phyloP scores from a whole-genome alignment of 306 rosid genomes.

The Geum urbanum region DNA sequence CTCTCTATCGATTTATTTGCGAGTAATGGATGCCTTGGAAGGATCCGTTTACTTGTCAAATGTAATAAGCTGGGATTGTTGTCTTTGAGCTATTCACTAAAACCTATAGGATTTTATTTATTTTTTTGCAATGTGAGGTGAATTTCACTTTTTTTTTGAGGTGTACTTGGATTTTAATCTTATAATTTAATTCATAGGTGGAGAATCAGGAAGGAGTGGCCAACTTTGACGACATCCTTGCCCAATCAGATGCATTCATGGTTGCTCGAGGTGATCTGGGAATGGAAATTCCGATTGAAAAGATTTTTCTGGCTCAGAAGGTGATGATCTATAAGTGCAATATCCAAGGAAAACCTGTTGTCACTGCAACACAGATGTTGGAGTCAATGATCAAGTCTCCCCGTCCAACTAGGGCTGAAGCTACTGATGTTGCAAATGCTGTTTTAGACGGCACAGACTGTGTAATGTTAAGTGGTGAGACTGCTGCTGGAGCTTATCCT shows the following conservation, averaged over 20 bases:
- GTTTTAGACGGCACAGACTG: conserved; percentile 93
- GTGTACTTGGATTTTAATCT: not conserved
- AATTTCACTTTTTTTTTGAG: conserved; percentile 17
- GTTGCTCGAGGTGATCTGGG: conserved; percentile 99
- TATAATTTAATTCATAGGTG: conserved; percentile 49
- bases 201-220: conserved; percentile 99
- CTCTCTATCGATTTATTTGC: not conserved
- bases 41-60: not conserved
- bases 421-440: conserved; percentile 82
- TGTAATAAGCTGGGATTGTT: not conserved
- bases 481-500: conserved; percentile 94
- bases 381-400: conserved; percentile 81
- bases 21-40: not conserved
- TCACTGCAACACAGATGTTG: conserved; percentile 96
- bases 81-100: conserved; percentile 8
- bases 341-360: conserved; percentile 97
- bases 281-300: conserved; percentile 98
- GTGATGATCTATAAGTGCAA: conserved; percentile 99
- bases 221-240: conserved; percentile 91
- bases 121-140: not conserved
- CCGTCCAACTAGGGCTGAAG: conserved; percentile 74
- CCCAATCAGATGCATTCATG: conserved; percentile 95
- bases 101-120: not conserved
- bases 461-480: conserved; percentile 92
- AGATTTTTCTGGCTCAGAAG: conserved; percentile 95